These are phyloP conservation scores for Cystobasidiaceae sp. DNA, from an alignment of 1,284 basidiomycete genomes.

Conservation along the genomic window DNA sequence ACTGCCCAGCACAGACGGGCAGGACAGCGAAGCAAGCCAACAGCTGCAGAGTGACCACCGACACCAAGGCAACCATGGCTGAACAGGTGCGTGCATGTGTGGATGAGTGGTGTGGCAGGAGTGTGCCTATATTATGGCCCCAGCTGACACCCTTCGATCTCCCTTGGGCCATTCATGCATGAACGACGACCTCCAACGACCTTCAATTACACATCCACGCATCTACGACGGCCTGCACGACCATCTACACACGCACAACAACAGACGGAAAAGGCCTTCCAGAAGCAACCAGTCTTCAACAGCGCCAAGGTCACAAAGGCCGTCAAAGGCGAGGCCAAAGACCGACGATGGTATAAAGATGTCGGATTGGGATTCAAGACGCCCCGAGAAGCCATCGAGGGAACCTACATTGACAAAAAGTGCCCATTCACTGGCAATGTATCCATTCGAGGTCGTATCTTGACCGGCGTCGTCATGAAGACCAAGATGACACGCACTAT, in stretches of 20 bases:
- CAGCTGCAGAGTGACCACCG: neutral
- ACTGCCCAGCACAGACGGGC: neutral
- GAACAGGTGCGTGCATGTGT: conserved; percentile 13
- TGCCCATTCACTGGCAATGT: conserved; percentile 64
- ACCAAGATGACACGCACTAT: conserved; percentile 99
- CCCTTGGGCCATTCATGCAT: too few species aligned
- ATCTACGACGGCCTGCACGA: neutral
- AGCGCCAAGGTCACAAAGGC: conserved; percentile 89
- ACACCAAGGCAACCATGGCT: conserved; percentile 20
- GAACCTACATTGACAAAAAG: conserved; percentile 97
- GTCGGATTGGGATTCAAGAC: conserved; percentile 91
- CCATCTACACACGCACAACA: neutral
- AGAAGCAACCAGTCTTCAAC: conserved; percentile 98
- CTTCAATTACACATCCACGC: too few species aligned
- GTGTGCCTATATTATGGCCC: too few species aligned
- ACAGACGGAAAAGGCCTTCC: conserved; percentile 57
- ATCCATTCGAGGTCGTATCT: conserved; percentile 97
- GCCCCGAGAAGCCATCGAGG: conserved; percentile 89
- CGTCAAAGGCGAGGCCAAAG: conserved; percentile 86
- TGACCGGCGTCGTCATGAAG: conserved; percentile 94
- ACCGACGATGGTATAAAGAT: conserved; percentile 99
- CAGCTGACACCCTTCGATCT: too few species aligned
- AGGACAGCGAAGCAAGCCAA: neutral
- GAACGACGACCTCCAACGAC: too few species aligned
- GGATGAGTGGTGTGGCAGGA: too few species aligned